phyloP scores from a whole-genome alignment of 805 yeast species.

The Yamadazyma laniorum region DNA sequence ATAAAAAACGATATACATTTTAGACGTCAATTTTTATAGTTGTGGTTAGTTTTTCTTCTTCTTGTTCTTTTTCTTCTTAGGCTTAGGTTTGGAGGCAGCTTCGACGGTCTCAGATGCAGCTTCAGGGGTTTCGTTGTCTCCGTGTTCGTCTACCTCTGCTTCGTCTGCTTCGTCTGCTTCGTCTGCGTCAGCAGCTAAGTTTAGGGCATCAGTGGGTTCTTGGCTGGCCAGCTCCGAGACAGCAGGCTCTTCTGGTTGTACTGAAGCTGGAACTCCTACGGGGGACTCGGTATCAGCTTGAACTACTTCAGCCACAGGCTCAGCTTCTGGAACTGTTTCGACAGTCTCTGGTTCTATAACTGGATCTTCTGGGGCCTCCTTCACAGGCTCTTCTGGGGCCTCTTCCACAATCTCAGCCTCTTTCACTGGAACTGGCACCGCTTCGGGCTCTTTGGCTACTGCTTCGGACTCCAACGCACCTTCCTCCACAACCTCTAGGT shows the following conservation, averaged over 20 bases:
- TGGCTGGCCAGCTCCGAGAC: too few species aligned
- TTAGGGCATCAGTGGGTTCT: slow-evolving; percentile 7
- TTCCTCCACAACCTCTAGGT: slow-evolving; percentile 3
- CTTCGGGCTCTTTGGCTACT: slow-evolving; percentile 2
- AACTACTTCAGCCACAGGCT: slow-evolving; percentile 6
- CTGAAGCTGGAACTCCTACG: too few species aligned
- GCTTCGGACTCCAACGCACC: neutral
- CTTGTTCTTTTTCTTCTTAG: slow-evolving; percentile 28
- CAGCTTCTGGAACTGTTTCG: too few species aligned
- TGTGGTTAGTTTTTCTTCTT: slow-evolving; percentile 21
- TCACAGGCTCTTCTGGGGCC: too few species aligned
- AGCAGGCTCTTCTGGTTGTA: too few species aligned
- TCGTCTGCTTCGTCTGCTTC: slow-evolving; percentile 26
- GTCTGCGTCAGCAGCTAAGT: too few species aligned
- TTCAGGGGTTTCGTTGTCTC: slow-evolving; percentile 8
- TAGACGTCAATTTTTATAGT: slow-evolving; percentile 4
- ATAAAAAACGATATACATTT: slow-evolving; percentile 11
- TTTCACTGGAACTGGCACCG: slow-evolving; percentile 1
- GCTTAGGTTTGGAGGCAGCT: slow-evolving; percentile 2
- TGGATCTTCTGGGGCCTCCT: too few species aligned
- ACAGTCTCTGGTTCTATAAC: too few species aligned
- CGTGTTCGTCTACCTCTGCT: slow-evolving; percentile 20
- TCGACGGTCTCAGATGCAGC: slow-evolving; percentile 7
- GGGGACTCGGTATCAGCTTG: slow-evolving; percentile 1
- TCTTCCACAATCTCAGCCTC: too few species aligned